Evolutionary conservation across 2,329 filamentous ascomycete species (phyloP), one percentile per base, ranked within the genome.

Genomic region (Ceratocystis ficicola): DNA sequence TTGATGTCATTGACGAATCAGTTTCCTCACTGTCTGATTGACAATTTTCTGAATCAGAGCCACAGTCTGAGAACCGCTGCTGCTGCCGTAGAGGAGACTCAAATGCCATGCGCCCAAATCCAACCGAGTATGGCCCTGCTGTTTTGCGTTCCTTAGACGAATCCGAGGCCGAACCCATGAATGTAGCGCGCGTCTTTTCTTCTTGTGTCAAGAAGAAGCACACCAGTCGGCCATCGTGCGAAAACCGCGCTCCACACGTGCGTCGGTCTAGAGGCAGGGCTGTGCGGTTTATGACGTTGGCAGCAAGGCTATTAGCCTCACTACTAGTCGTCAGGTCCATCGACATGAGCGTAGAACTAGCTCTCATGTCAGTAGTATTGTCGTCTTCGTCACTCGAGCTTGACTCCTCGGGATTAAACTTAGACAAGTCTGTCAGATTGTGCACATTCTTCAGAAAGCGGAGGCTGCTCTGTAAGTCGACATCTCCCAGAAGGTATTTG

Each of bases 351-450:
- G 79, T 80, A 7, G 80, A 82, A 20, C 79, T 80, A 2, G 80
- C 80, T 1, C 79, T 73, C 0, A 79, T 78, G 10, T 82, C 80
- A 59, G 78, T 78, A 48, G 91, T 89, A 25, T 92, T 89, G 69
- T 92, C 65, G 12, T 52, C 89, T 68, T 90, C 87, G 69, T 90
- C 87, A 71, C 89, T 95, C 2, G 90, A 96, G 70, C 89, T 93
- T 69, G 94, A 90, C 66, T 89, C 88, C 36, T 78, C 83, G 67
- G 81, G 82, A 5, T 83, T 71, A 60, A 80, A 79, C 71, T 84
- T 80, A 65, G 83, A 83, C 6, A 85, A 74, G 69, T 88, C 86
- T 69, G 85, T 80, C 20, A 67, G 50, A 52, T 67, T 62, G 41
- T 63, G 46, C 10, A 86, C 83, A 68, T 83, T 83, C 69, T 84